Base-by-base conservation (phyloP, 2,329 filamentous ascomycete species). In the Pseudogymnoascus sp. region DNA sequence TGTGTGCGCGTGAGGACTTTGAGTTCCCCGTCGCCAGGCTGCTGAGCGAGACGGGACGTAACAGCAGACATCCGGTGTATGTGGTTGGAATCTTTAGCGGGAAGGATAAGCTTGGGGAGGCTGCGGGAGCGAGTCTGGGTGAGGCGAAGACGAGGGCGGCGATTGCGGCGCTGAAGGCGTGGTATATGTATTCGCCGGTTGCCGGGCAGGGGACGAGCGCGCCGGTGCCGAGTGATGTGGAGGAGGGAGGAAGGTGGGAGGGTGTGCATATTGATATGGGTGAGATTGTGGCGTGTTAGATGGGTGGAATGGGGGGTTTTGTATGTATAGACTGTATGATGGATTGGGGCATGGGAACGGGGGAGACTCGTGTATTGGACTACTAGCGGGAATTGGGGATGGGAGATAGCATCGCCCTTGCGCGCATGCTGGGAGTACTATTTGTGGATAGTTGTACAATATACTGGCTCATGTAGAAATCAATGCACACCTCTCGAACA, bases 1-100 rank as follows among this genome's bases (percentile, higher is more conserved):
- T 99, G 46, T 99, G 95, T 78, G 87, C 87, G 5, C 83, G 95
- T 65, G 95, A 99, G 79, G 88, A 89, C 67, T 98, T 98, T 76
- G 90, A 96, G 69, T 75, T 85, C 7, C 95, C 95, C 0, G 84
- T 97, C 26, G 95, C 95, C 14, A 86, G 93, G 63, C 84, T 99
- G 62, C 83, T 96, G 70, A 91, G 88, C 70, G 95, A 99, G 80
- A 98, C 95, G 3, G 95, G 95, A 74, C 86, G 95, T 64, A 76
- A 84, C 69, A 95, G 89, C 71, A 85, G 89, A 74, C 90, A 90
- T 64, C 93, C 95, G 14, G 95, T 99, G 14, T 98, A 89, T 72
- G 87, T 97, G 31, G 93, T 99, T 12, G 95, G 93, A 64, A 93
- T 99, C 66, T 99, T 89, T 79, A 96, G 90, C 68, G 95, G 93